These are phyloP conservation scores for Entelexis sorbosivorans DNA, from an alignment of 1,139 yeast genomes.

Conservation along the genomic window DNA sequence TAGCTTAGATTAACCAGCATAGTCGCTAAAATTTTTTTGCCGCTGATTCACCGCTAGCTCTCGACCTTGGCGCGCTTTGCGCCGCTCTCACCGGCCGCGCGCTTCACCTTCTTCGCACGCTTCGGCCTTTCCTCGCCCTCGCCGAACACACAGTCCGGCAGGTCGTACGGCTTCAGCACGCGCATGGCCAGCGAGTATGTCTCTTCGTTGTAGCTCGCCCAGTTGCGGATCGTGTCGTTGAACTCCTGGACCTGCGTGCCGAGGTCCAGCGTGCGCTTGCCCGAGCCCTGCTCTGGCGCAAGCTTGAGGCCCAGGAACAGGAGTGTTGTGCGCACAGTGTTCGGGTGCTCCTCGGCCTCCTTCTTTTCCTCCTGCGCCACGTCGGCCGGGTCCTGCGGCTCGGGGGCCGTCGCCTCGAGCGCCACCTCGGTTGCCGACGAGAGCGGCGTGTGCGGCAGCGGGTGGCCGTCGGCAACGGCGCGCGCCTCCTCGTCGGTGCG, in stretches of 20 bases:
- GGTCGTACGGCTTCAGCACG: constrained; percentile 63
- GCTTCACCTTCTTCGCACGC: constrained; percentile 42
- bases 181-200: constrained; percentile 52
- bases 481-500: constrained; percentile 45
- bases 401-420: constrained; percentile 23
- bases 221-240: constrained; percentile 62
- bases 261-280: constrained; percentile 54
- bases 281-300: constrained; percentile 35
- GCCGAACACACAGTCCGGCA: constrained; percentile 73
- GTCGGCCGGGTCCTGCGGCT: constrained; percentile 14
- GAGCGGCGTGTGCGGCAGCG: constrained; percentile 11
- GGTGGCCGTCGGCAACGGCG: constrained; percentile 41
- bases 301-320: constrained; percentile 72
- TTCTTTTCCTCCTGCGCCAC: not conserved
- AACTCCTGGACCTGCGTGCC: constrained; percentile 89
- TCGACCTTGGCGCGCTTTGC: constrained; percentile 15
- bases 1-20: not conserved
- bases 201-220: constrained; percentile 54
- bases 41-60: not conserved
- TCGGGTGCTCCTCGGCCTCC: constrained; percentile 25
- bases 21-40: not conserved
- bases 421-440: constrained; percentile 26
- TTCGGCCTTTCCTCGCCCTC: constrained; percentile 70
- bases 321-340: constrained; percentile 53
- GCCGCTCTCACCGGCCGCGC: constrained; percentile 7